These are phyloP conservation scores for Allantophomopsis cytisporea DNA, from an alignment of 2,329 filamentous ascomycete genomes.

Conservation along the genomic window DNA sequence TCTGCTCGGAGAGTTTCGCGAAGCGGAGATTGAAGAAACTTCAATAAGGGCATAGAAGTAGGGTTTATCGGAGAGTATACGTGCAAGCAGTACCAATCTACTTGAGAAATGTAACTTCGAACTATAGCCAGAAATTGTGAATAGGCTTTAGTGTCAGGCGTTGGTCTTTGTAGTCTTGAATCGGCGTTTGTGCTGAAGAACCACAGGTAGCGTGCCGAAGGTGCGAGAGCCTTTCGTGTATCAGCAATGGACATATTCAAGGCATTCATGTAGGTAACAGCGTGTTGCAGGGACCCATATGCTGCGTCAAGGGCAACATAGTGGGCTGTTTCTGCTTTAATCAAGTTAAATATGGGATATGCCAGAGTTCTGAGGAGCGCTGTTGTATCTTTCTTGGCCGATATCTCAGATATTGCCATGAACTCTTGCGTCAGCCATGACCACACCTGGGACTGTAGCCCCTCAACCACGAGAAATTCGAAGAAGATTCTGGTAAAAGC, in stretches of 20 bases:
- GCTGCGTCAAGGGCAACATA: slow-evolving; percentile 7
- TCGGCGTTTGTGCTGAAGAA: background rate
- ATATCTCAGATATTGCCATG: slow-evolving; percentile 1
- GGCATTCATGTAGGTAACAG: slow-evolving; percentile 4
- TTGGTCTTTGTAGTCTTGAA: background rate
- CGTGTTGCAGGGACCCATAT: slow-evolving; percentile 7
- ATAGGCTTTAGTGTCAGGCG: slow-evolving; percentile 6
- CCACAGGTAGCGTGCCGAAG: background rate
- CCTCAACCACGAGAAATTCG: slow-evolving; percentile 17
- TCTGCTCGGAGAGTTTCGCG: background rate
- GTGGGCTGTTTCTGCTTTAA: slow-evolving; percentile 6
- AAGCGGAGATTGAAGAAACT: slow-evolving; percentile 4
- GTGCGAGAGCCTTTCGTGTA: background rate
- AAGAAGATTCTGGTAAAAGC: slow-evolving; percentile 10
- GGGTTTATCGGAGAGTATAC: slow-evolving; percentile 13
- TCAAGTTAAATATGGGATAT: slow-evolving; percentile 4
- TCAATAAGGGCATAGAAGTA: slow-evolving; percentile 8
- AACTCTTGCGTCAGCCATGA: slow-evolving; percentile 12
- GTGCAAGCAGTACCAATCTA: slow-evolving; percentile 5
- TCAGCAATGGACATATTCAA: background rate
- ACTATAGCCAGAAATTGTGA: slow-evolving; percentile 9
- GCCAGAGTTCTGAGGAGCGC: background rate
- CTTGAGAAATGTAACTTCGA: slow-evolving; percentile 2
- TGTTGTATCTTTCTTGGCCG: background rate
- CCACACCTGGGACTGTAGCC: slow-evolving; percentile 13